Percentiles rank a stretch among this genome's conserved stretches.
These are phyloP conservation scores for Monosporascus sp. DNA, from an alignment of 2,329 filamentous ascomycete species.

Conservation along the genomic window DNA sequence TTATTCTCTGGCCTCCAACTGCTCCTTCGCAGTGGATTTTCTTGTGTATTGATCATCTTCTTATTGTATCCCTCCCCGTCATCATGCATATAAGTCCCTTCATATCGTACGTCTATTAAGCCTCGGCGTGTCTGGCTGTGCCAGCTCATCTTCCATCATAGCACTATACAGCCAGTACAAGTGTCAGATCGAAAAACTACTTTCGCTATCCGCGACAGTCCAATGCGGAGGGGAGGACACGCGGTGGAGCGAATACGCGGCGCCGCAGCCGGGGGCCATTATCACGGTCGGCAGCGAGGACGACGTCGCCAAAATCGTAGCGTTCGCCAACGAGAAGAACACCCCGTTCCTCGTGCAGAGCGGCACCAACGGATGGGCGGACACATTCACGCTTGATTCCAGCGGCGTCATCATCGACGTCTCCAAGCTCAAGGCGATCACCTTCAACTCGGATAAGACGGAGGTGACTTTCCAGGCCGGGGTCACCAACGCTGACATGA, in stretches of 20 bases:
- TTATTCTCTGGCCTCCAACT: too few relatives aligned
- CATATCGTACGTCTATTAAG: slow-evolving; percentile 3
- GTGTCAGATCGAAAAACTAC: background rate
- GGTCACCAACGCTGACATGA: slow-evolving; percentile 14
- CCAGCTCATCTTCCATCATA: too few relatives aligned
- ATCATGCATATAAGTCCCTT: slow-evolving; percentile 1
- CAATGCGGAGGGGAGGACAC: slow-evolving; percentile 5
- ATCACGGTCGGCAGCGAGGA: slow-evolving; percentile 9
- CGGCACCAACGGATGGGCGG: slow-evolving; percentile 19
- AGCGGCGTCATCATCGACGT: slow-evolving; percentile 17
- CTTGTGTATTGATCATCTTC: too few relatives aligned
- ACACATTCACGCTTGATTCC: slow-evolving; percentile 11
- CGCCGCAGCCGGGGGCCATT: slow-evolving; percentile 7
- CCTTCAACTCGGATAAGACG: slow-evolving; percentile 14
- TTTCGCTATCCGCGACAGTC: slow-evolving; percentile 8
- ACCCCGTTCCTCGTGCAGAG: slow-evolving; percentile 17
- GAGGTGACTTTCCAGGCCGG: slow-evolving; percentile 19
- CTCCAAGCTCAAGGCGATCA: slow-evolving; percentile 14
- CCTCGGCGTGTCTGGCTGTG: slow-evolving; percentile 1
- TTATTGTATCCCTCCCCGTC: background rate
- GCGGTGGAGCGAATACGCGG: slow-evolving; percentile 13
- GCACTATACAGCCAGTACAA: background rate
- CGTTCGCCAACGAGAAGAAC: slow-evolving; percentile 7
- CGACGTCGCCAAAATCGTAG: slow-evolving; percentile 9
- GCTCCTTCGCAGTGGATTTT: too few relatives aligned